Evolutionary conservation across 2,329 filamentous ascomycete species (phyloP), one percentile per base, ranked within the genome.

Genomic region (Chalaropsis ovoidea): DNA sequence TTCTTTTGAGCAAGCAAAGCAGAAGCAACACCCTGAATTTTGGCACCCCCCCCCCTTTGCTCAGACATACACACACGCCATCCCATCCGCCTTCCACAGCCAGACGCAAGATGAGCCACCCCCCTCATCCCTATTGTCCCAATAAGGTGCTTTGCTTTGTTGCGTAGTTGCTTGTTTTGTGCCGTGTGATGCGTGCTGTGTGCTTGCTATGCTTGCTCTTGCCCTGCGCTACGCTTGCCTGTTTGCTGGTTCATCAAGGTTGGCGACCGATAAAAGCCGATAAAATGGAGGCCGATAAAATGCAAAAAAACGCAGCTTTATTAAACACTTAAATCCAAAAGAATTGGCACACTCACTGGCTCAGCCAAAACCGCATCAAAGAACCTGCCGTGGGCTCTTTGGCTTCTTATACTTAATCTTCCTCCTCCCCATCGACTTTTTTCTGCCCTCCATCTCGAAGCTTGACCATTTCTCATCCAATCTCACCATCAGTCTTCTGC

Each of bases 321-420:
- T 27, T 52, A 49, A 19, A 19, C 19, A 49, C 11, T 22, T 31
- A 56, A 56, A 56, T 56, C 52, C 54, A 58, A 17, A 39, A 58
- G 54, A 58, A 31, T 58, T 58, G 27, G n/a, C 54, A 52, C 47
- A 49, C 47, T 35, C 7, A 7, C 31, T 35, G 31, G 31, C 47
- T 49, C 47, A 27, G 11, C 47, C 47, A 52, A 52, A 52, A 52
- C 54, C n/a, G 24, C 54, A 39, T 39, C 27, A 58, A 58, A 58
- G 27, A 17, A 24, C 19, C 47, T 52, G 22, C 47, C 47, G n/a
- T 62, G 22, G 24, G 41, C 24, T n/a, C 1, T 47, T 49, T 49
- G 3, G 42, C 31, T 35, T 63, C 31, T 62, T 54, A n/a, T 54
- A 39, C 19, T 54, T 49, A 49, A 35, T 22, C 27, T 63, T 63